Base-by-base conservation (phyloP, 2,329 filamentous ascomycete species). In the Alternaria novae-zelandiae region DNA sequence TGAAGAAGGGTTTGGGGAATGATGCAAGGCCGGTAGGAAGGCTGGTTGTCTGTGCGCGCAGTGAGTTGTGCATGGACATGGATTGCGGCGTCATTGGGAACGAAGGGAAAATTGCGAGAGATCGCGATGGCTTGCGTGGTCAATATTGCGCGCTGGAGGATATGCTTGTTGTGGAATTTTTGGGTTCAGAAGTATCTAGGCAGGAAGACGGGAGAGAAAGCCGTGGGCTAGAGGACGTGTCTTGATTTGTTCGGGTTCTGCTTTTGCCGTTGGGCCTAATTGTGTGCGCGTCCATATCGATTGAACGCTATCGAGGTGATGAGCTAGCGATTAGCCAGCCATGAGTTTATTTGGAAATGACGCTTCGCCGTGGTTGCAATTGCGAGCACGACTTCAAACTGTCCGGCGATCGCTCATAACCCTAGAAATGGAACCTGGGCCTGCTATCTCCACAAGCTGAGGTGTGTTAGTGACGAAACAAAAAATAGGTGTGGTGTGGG, bases 341-440 rank as follows among this genome's bases (percentile, higher is more conserved):
- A 36, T 12, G 12, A 51, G 45, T 21, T 50, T 53, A n/a, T 30
- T 45, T 21, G 28, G 53, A 44, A 55, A 54, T 30, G 20, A 46
- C 26, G 36, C 32, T 54, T 45, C n/a, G 53, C 47, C 46, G 50
- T 47, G 41, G 12, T 28, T 46, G 28, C 21, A 20, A n/a, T 30
- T 32, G 23, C 32, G n/a, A 46, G 36, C 43, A 62, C 55, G 49
- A 54, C 58, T 63, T 79, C 83, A 97, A 73, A 96, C 95, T 74
- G 91, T 96, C 77, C 96, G 90, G 84, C 95, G 92, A 85, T 99
- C 96, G 45, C 93, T 96, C 94, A 99, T 97, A 70, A 93, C 93
- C 74, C 96, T 89, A 67, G 94, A 92, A 82, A 99, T 96, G 80
- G 92, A 83, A 47, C 96, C 96, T 70, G 94, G 86, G 23, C 96